Conservation (phyloP, 352 stramenopile genomes). For the Phytophthora sp. region DNA sequence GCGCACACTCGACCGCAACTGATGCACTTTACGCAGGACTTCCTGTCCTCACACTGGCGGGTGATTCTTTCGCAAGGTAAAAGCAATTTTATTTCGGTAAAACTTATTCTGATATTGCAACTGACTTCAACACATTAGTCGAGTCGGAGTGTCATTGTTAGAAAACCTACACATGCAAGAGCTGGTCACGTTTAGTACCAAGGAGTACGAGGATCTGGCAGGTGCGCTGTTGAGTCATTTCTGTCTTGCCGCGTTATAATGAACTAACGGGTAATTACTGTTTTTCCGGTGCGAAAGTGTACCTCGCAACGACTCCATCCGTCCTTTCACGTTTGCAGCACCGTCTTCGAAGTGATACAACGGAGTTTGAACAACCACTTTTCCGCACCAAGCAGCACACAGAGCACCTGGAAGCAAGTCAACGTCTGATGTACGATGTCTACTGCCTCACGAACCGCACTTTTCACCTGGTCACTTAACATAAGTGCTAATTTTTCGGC, state of each 20-base stretch:
- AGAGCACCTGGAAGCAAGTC: constrained; percentile 41
- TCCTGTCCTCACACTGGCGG: constrained; percentile 87
- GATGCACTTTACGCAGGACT: constrained; percentile 88
- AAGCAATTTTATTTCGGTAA: neutral
- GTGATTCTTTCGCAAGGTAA: constrained; percentile 67
- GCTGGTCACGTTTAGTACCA: constrained; percentile 47
- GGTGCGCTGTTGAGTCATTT: constrained; percentile 18
- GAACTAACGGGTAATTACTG: constrained; percentile 1
- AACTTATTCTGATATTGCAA: too few species aligned
- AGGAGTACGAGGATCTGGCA: constrained; percentile 61
- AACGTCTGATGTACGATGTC: constrained; percentile 45
- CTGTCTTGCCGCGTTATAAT: neutral
- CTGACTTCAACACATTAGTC: constrained; percentile 29
- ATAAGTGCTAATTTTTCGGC: too few species aligned
- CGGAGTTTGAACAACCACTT: constrained; percentile 21
- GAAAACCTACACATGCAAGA: constrained; percentile 40
- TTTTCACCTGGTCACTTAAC: constrained; percentile 43
- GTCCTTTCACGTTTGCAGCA: constrained; percentile 19
- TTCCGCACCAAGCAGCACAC: constrained; percentile 50
- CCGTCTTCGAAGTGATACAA: constrained; percentile 26
- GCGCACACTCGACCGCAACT: constrained; percentile 92
- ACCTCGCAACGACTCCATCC: constrained; percentile 30
- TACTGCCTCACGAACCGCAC: constrained; percentile 21
- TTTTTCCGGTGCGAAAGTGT: constrained; percentile 25
- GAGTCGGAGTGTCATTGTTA: constrained; percentile 56